Percentiles rank a stretch among this genome's conserved stretches.
These are phyloP conservation scores for Turritis glabra DNA, from an alignment of 345 rosid genomes.

Conservation along the genomic window DNA sequence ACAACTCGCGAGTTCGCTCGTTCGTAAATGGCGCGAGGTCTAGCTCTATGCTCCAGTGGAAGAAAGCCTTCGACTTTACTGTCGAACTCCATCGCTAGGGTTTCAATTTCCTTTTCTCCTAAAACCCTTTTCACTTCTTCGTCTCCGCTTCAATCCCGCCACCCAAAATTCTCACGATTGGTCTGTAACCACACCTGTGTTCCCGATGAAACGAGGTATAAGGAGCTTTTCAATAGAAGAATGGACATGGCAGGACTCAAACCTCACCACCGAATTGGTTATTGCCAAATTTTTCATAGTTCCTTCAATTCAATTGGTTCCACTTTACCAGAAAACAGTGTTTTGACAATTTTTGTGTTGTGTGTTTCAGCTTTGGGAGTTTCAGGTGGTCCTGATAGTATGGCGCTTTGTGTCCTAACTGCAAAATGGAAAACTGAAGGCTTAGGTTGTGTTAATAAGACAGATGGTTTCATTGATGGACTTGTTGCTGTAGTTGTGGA, in stretches of 20 bases:
- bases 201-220: conserved; percentile 45
- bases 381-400: conserved; percentile 96
- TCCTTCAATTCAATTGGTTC: not conserved
- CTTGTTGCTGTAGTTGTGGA: conserved; percentile 84
- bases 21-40: conserved; percentile 52
- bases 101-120: conserved; percentile 38
- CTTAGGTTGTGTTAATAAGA: conserved; percentile 30
- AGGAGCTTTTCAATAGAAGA: conserved; percentile 58
- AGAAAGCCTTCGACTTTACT: conserved; percentile 40
- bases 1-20: not conserved
- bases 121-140: conserved; percentile 33
- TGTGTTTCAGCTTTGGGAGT: conserved; percentile 70
- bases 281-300: not conserved
- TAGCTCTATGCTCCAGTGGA: conserved; percentile 40
- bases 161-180: conserved; percentile 41
- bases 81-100: conserved; percentile 26
- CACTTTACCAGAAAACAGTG: not conserved
- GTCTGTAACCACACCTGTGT: conserved; percentile 45
- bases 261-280: conserved; percentile 81
- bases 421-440: conserved; percentile 79
- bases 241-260: conserved; percentile 90
- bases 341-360: not conserved
- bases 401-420: conserved; percentile 79
- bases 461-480: conserved; percentile 63
- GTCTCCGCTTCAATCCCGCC: conserved; percentile 16